Evolutionary conservation across 306 rosid species (phyloP).

Genomic region (Sophora flavescens): DNA sequence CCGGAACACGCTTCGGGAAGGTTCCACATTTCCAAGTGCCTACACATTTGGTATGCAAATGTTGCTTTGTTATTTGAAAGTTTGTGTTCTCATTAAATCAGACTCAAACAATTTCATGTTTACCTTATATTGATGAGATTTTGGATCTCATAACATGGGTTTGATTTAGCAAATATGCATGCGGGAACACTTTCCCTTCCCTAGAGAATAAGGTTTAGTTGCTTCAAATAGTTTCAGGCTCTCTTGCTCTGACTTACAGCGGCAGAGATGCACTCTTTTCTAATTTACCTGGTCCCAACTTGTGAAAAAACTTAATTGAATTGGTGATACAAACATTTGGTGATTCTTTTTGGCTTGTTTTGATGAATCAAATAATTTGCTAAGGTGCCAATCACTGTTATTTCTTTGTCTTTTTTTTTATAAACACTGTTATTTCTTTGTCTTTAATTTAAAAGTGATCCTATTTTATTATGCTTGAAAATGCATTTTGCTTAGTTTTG

Average conservation of each 20-base stretch:
- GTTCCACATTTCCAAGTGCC: constrained; percentile 91
- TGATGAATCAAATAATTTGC: not conserved
- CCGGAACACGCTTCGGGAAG: constrained; percentile 89
- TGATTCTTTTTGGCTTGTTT: constrained; percentile 12
- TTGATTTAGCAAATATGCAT: not conserved
- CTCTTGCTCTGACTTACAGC: not conserved
- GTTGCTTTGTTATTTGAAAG: constrained; percentile 14
- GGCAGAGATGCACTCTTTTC: constrained; percentile 1
- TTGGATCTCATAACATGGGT: constrained; percentile 13
- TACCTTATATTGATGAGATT: constrained; percentile 9
- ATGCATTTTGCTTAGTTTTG: not conserved
- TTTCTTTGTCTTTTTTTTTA: not conserved
- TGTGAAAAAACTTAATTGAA: not conserved
- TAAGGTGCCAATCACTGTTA: constrained; percentile 3
- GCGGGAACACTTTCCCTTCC: constrained; percentile 1
- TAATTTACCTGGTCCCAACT: not conserved
- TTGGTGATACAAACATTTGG: constrained; percentile 12
- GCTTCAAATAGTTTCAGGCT: not conserved
- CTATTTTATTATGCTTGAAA: constrained; percentile 7
- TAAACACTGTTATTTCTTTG: not conserved
- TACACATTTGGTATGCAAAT: constrained; percentile 78
- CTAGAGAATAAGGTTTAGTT: constrained; percentile 15
- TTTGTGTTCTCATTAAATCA: constrained; percentile 14
- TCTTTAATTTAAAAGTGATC: not conserved
- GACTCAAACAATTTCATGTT: not conserved